Evolutionary conservation across 371 early-diverging fungal genomes (phyloP).

Genomic region (Phascolomyces articulosus): DNA sequence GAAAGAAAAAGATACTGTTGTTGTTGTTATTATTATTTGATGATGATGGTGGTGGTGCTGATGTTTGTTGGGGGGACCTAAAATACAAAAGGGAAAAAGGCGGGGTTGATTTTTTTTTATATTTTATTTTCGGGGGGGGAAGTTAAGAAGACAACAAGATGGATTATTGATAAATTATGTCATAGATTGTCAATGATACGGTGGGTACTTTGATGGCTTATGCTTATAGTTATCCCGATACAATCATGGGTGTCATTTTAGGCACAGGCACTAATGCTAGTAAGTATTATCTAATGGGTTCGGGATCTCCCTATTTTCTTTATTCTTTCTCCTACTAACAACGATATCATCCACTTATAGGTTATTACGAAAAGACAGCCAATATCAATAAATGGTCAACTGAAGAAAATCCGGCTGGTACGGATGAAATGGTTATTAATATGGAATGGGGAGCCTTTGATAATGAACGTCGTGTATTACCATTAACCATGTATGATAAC

Average conservation of each 20-base stretch:
- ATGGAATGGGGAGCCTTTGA: slow-evolving; percentile 78
- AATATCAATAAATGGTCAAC: slow-evolving; percentile 69
- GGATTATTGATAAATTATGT: neutral
- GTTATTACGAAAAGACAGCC: slow-evolving; percentile 70
- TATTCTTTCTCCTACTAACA: neutral
- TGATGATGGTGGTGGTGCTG: slow-evolving; percentile 63
- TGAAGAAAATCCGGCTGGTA: slow-evolving; percentile 46
- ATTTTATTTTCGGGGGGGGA: neutral
- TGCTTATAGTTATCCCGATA: slow-evolving; percentile 80
- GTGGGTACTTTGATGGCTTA: slow-evolving; percentile 92
- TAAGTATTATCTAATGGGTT: slow-evolving; percentile 35
- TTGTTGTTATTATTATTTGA: too few relatives aligned
- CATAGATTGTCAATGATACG: slow-evolving; percentile 90
- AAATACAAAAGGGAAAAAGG: neutral
- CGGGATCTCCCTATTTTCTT: neutral
- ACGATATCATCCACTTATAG: neutral
- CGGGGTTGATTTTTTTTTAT: neutral
- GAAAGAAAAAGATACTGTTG: too few relatives aligned
- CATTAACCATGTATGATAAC: slow-evolving; percentile 70
- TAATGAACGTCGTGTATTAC: slow-evolving; percentile 63
- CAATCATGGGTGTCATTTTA: slow-evolving; percentile 87
- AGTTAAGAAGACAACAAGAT: neutral
- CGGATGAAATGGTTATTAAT: slow-evolving; percentile 63
- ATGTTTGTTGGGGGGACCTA: neutral
- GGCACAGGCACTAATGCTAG: slow-evolving; percentile 97